Evolutionary conservation across 1,139 yeast species (phyloP), one percentile per base, ranked within the genome.

Genomic region (Blastobotrys indianensis): DNA sequence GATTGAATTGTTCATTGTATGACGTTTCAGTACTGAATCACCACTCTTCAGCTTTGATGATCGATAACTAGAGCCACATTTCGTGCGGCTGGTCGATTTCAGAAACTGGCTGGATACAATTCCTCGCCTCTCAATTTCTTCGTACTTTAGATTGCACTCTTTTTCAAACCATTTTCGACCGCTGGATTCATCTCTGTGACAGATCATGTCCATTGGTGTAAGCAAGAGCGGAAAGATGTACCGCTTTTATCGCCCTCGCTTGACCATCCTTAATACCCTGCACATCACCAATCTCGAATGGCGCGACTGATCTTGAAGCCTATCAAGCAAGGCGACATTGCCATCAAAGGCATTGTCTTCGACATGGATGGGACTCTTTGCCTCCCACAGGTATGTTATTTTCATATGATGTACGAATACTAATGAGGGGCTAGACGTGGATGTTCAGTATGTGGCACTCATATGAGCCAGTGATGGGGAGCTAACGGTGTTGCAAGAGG

Each of bases 361-460:
- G 86, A 80, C 53, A 80, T 80, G 86, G 86, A 80, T 55, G 86
- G 86, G 4, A 80, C 85, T 0, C 57, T 80, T 42, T 77, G 83
- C 52, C 65, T 74, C 23, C 85, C 86, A 1, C 84, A 79, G 59
- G 70, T 65, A 47, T n/a, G 66, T 47, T 16, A n/a, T 15, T 30
- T 20, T 10, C 10, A 23, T 12, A 17, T n/a, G n/a, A 16, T 20
- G 8, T 9, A 16, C 31, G 29, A 17, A 8, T 8, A 25, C 17
- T 25, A 44, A 42, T 50, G 12, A 23, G 13, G 6, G n/a, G n/a
- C n/a, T 28, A 69, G 63, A 75, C 80, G 0, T 77, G 81, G 76
- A 80, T 80, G 85, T 80, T 80, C 59, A 66, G 68, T 63, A 58
- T 35, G 68, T 58, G 13, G 11, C 25, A 15, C 8, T 44, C 16